phyloP scores from a whole-genome alignment of 2,329 filamentous ascomycete genomes.

The Oidium heveae region DNA sequence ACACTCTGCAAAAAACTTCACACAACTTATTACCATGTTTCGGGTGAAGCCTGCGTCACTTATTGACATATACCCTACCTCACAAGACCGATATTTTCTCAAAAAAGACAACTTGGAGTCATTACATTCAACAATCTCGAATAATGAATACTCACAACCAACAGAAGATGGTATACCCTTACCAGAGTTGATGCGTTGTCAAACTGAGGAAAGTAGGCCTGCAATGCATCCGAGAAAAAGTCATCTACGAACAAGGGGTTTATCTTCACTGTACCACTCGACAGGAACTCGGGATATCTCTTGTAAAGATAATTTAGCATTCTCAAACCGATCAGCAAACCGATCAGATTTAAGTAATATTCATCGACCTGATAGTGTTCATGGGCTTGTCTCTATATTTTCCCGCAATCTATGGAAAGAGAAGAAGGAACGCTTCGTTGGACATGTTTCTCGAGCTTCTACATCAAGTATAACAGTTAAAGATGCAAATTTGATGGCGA shows the following conservation, averaged over 20 bases:
- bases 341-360: neutral
- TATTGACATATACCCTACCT: no score
- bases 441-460: slow-evolving; percentile 2
- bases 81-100: no score
- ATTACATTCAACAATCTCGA: no score
- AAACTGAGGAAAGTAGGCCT: neutral
- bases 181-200: neutral
- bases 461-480: slow-evolving; percentile 1
- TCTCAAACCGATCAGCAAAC: neutral
- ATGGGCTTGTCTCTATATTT: slow-evolving; percentile 33
- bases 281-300: neutral
- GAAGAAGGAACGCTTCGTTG: slow-evolving; percentile 22
- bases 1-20: no score
- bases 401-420: slow-evolving; percentile 21
- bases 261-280: neutral
- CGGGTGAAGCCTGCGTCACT: no score
- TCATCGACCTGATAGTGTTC: slow-evolving; percentile 27
- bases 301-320: neutral
- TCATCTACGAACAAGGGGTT: neutral
- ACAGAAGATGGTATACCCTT: neutral
- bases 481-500: no score
- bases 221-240: neutral
- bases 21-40: no score
- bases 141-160: no score
- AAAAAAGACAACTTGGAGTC: no score